Evolutionary conservation across 169 alveolate genomes (phyloP).

Genomic region (Plasmodium gallinaceum): DNA sequence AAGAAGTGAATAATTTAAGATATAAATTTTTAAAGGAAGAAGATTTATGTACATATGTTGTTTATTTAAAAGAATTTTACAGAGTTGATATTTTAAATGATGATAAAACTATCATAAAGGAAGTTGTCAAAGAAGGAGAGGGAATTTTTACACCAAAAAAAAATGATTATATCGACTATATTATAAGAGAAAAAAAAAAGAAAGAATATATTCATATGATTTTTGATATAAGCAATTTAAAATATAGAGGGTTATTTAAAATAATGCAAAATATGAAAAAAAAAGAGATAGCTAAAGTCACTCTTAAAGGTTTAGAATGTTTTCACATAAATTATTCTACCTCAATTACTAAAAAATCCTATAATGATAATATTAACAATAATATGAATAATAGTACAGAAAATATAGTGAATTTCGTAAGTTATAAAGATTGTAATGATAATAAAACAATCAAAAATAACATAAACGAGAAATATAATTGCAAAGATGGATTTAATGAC

Average conservation of each 20-base stretch:
- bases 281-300: slow-evolving; percentile 54
- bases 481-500: not conserved
- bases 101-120: slow-evolving; percentile 66
- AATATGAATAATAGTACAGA: not conserved
- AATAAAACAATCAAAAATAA: not conserved
- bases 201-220: slow-evolving; percentile 60
- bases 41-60: slow-evolving; percentile 61
- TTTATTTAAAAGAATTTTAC: slow-evolving; percentile 65
- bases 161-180: slow-evolving; percentile 73
- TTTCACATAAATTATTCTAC: slow-evolving; percentile 26
- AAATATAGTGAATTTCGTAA: not conserved
- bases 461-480: slow-evolving; percentile 14
- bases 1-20: slow-evolving; percentile 51
- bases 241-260: slow-evolving; percentile 69
- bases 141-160: slow-evolving; percentile 73
- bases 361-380: not conserved
- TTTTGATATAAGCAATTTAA: slow-evolving; percentile 65
- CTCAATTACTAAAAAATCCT: not conserved
- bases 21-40: slow-evolving; percentile 58
- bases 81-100: slow-evolving; percentile 74
- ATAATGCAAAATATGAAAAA: slow-evolving; percentile 72
- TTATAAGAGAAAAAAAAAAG: slow-evolving; percentile 46
- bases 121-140: slow-evolving; percentile 64
- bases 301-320: slow-evolving; percentile 63
- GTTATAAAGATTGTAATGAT: not conserved